Percentiles rank a stretch among this genome's conserved stretches.
These are phyloP conservation scores for Trifolium dubium DNA, from an alignment of 306 rosid genomes.

Conservation along the genomic window DNA sequence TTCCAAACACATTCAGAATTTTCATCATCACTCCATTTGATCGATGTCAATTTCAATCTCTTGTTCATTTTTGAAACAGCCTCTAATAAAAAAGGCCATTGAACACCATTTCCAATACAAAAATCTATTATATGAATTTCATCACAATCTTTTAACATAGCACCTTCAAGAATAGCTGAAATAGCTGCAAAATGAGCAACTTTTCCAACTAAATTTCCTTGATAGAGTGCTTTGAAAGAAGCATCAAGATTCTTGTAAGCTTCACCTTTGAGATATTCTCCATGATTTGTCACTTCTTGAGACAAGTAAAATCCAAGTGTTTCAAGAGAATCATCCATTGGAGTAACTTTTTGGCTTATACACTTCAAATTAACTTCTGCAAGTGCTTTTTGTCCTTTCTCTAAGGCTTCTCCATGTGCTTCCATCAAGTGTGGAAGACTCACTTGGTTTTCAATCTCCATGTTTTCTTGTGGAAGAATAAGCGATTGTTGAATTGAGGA, in stretches of 20 bases:
- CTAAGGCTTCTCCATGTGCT: conserved; percentile 58
- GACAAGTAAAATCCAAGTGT: conserved; percentile 57
- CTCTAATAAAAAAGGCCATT: conserved; percentile 56
- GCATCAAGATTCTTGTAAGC: conserved; percentile 47
- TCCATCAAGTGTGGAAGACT: conserved; percentile 55
- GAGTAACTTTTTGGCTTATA: conserved; percentile 55
- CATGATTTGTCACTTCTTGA: conserved; percentile 39
- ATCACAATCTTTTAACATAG: conserved; percentile 56
- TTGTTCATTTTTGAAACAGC: conserved; percentile 44
- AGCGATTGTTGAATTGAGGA: conserved; percentile 47
- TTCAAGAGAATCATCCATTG: conserved; percentile 57
- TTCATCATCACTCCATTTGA: conserved; percentile 50
- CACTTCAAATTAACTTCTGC: conserved; percentile 49
- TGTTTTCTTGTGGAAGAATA: conserved; percentile 50
- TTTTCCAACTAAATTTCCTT: conserved; percentile 53
- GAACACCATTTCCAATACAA: conserved; percentile 58
- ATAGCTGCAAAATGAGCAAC: conserved; percentile 61
- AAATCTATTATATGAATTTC: conserved; percentile 58
- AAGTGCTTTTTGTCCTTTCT: conserved; percentile 49
- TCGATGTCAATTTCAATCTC: conserved; percentile 58
- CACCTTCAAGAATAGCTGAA: conserved; percentile 60
- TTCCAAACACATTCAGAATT: conserved; percentile 35
- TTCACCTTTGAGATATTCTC: conserved; percentile 55
- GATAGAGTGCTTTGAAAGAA: conserved; percentile 51
- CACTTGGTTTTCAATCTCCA: conserved; percentile 53